Conservation (phyloP, 2,329 filamentous ascomycete species). For the Pseudogymnoascus sp. region DNA sequence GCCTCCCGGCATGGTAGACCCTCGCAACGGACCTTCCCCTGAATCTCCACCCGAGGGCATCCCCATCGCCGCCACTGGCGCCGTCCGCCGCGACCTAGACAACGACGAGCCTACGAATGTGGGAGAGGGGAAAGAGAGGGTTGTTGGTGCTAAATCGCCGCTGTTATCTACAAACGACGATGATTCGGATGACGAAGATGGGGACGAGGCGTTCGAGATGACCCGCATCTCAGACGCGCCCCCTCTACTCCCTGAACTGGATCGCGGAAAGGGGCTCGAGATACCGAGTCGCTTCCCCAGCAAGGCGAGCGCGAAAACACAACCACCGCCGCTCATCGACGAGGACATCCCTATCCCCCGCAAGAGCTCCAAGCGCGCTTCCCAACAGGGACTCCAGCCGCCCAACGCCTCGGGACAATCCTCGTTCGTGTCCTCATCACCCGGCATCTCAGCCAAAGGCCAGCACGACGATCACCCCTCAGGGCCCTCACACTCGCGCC, state of each 20-base stretch:
- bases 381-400: conserved; percentile 17
- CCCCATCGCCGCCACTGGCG: conserved; percentile 48
- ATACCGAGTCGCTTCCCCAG: conserved; percentile 57
- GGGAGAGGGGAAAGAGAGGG: conserved; percentile 13
- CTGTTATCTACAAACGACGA: neutral
- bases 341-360: conserved; percentile 80
- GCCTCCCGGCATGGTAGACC: conserved; percentile 64
- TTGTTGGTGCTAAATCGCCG: neutral
- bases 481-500: neutral
- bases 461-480: neutral
- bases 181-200: conserved; percentile 21
- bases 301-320: conserved; percentile 40
- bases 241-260: conserved; percentile 53
- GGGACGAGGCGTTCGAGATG: conserved; percentile 38
- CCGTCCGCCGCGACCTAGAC: conserved; percentile 28
- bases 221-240: conserved; percentile 41
- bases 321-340: conserved; percentile 60
- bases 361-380: conserved; percentile 60
- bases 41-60: conserved; percentile 62
- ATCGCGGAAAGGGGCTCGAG: conserved; percentile 30
- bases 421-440: neutral
- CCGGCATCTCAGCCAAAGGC: neutral
- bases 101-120: conserved; percentile 32
- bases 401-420: neutral
- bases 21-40: conserved; percentile 48